Percentiles rank a stretch among this genome's conserved stretches.
Conservation (phyloP, 2,329 filamentous ascomycete genomes). For the Aspergillus sp. region DNA sequence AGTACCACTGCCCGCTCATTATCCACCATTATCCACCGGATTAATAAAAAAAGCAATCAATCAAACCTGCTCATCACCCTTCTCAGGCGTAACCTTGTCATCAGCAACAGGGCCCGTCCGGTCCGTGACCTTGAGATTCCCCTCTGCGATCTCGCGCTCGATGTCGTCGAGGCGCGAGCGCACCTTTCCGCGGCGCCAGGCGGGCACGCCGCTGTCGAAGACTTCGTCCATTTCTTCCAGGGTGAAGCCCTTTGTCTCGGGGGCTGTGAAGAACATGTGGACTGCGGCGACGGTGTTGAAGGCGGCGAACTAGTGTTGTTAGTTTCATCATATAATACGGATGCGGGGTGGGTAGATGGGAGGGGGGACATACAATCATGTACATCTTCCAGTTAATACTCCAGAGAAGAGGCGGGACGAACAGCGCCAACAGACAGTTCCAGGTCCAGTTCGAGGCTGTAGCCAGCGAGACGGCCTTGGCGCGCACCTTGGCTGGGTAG, state of each 20-base stretch:
- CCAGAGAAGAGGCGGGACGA: constrained; percentile 20
- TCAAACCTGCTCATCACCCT: neutral
- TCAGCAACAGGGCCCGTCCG: neutral
- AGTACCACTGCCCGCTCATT: neutral
- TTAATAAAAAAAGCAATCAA: neutral
- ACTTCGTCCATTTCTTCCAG: constrained; percentile 28
- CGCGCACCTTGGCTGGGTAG: constrained; percentile 20
- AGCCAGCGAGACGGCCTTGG: constrained; percentile 21
- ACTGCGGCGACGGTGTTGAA: constrained; percentile 20
- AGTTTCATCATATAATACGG: no score
- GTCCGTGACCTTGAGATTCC: constrained; percentile 17
- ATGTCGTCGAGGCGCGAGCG: constrained; percentile 18
- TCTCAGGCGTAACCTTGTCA: neutral
- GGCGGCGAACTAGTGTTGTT: constrained; percentile 16
- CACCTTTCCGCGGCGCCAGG: constrained; percentile 17
- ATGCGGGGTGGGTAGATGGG: no score
- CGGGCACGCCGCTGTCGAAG: constrained; percentile 28
- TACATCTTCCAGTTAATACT: constrained; percentile 25
- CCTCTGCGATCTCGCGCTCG: constrained; percentile 16
- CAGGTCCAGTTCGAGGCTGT: constrained; percentile 22
- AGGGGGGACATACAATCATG: constrained; percentile 17
- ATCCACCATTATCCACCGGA: no score
- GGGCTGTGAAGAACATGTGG: constrained; percentile 21
- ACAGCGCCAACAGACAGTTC: constrained; percentile 21
- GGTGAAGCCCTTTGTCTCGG: constrained; percentile 20